Percentiles rank a stretch among this genome's conserved stretches.
phyloP scores from a whole-genome alignment of 2,329 filamentous ascomycete genomes.

The Fusarium chuoi region DNA sequence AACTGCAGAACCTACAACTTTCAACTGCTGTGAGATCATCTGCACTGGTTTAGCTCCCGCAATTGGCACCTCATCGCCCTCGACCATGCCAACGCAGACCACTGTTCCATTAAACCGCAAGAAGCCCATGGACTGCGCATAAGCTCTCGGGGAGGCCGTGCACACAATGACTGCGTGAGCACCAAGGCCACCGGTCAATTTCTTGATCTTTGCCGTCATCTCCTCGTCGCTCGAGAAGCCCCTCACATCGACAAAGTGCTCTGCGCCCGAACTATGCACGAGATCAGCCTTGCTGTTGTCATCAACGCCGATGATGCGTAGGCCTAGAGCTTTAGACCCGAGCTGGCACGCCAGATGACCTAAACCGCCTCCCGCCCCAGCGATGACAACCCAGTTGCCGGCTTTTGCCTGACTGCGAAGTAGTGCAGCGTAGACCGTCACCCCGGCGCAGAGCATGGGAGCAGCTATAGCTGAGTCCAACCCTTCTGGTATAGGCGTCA shows the following conservation, averaged over 20 bases:
- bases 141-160: neutral
- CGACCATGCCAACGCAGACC: accelerated
- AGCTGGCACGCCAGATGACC: neutral
- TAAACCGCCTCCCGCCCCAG: neutral
- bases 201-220: neutral
- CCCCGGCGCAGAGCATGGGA: accelerated
- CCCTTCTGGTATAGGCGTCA: neutral
- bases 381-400: neutral
- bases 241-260: neutral
- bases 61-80: accelerated
- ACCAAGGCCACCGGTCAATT: accelerated
- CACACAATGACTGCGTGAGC: neutral
- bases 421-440: neutral
- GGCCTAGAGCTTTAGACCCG: neutral
- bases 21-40: neutral
- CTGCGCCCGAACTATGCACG: accelerated
- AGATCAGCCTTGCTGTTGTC: neutral
- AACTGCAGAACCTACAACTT: neutral
- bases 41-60: neutral
- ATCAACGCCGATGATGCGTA: accelerated
- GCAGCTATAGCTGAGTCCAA: neutral
- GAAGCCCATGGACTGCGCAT: neutral
- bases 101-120: neutral
- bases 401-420: neutral
- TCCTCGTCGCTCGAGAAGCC: neutral